These are phyloP conservation scores for Oryza meyeriana DNA, from an alignment of 176 grass and related monocot species.

Conservation along the genomic window DNA sequence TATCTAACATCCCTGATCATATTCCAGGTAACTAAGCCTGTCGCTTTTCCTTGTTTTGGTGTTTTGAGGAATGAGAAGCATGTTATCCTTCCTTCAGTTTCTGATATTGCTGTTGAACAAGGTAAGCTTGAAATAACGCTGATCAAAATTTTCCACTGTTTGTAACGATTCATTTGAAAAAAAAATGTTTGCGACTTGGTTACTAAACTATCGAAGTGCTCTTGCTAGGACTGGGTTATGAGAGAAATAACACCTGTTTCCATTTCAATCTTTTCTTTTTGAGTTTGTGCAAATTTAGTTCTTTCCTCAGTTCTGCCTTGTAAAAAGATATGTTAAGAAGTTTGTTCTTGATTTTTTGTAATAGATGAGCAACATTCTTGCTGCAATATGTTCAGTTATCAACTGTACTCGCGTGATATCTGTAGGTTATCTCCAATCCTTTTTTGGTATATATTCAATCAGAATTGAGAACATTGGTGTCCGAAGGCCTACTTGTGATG, in stretches of 20 bases:
- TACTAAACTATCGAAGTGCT: background rate
- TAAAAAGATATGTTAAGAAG: background rate
- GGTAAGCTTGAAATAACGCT: slow-evolving; percentile 18
- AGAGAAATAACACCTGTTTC: background rate
- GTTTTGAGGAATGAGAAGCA: slow-evolving; percentile 61
- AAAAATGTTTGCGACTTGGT: background rate
- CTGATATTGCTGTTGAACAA: slow-evolving; percentile 74
- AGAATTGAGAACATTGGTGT: slow-evolving; percentile 60
- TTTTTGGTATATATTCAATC: slow-evolving; percentile 64
- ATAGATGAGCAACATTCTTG: background rate
- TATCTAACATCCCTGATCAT: background rate
- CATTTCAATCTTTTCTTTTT: background rate
- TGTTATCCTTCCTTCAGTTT: slow-evolving; percentile 57
- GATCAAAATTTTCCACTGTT: background rate
- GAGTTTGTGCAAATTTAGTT: background rate
- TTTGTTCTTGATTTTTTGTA: background rate
- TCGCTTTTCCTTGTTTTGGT: slow-evolving; percentile 58
- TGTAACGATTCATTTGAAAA: background rate
- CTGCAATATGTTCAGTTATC: background rate
- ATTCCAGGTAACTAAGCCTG: slow-evolving; percentile 52
- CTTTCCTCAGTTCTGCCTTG: background rate
- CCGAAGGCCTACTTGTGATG: slow-evolving; percentile 50
- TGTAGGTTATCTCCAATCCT: slow-evolving; percentile 56
- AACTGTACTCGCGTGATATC: background rate
- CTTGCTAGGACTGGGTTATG: background rate